A percentile compares a stretch with the other conserved stretches of the same genome.
phyloP scores from a whole-genome alignment of 768 basidiomycete species.

The Boletus pseudo-olivaceus region DNA sequence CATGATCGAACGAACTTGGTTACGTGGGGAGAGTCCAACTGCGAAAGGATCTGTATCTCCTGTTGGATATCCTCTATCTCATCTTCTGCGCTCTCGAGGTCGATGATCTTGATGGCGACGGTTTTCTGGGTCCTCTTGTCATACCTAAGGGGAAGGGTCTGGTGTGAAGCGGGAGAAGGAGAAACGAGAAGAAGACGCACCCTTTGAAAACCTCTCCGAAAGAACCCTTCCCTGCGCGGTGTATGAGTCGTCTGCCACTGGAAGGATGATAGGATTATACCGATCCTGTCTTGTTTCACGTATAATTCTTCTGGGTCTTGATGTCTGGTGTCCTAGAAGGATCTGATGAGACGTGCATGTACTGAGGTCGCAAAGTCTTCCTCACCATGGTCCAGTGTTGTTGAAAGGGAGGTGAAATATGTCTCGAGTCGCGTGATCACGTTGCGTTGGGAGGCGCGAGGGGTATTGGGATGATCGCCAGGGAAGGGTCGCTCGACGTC shows the following conservation, averaged over 20 bases:
- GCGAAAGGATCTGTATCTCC: slow-evolving; percentile 96
- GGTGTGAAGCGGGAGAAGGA: slow-evolving; percentile 7
- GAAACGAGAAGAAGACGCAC: slow-evolving; percentile 39
- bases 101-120: slow-evolving; percentile 99
- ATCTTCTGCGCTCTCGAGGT: slow-evolving; percentile 97
- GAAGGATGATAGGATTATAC: slow-evolving; percentile 41
- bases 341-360: slow-evolving; percentile 7
- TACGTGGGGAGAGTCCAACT: slow-evolving; percentile 92
- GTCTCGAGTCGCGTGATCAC: slow-evolving; percentile 13
- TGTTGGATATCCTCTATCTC: slow-evolving; percentile 99
- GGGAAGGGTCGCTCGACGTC: slow-evolving; percentile 2
- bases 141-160: slow-evolving; percentile 44
- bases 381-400: slow-evolving; percentile 20
- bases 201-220: slow-evolving; percentile 99
- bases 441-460: background rate
- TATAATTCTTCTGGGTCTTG: slow-evolving; percentile 97
- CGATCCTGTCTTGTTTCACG: slow-evolving; percentile 96
- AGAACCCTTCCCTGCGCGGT: slow-evolving; percentile 81
- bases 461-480: slow-evolving; percentile 8
- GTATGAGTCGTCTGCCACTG: slow-evolving; percentile 17
- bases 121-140: slow-evolving; percentile 95
- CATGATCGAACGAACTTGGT: slow-evolving; percentile 69
- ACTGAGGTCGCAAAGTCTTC: background rate
- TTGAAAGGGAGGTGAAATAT: background rate
- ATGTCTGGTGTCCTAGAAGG: slow-evolving; percentile 54